Evolutionary conservation across 2,329 filamentous ascomycete species (phyloP).

Genomic region (Scedosporium dehoogii): DNA sequence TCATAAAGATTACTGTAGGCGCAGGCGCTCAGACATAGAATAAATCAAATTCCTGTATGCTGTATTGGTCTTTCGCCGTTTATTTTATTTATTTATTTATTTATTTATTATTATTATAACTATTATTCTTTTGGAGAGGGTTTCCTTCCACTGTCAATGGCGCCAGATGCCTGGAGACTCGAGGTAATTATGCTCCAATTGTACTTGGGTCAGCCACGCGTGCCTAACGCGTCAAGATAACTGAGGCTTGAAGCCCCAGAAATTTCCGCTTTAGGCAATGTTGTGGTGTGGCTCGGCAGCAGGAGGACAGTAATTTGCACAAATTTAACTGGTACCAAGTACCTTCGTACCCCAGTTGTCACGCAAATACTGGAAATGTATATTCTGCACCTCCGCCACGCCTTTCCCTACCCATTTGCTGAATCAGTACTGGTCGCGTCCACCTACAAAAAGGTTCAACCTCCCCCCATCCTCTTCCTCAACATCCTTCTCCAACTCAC

Average conservation of each 20-base stretch:
- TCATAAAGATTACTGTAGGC: no score
- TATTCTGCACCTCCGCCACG: not conserved
- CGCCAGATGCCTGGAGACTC: no score
- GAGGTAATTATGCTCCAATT: no score
- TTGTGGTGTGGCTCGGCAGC: conserved; percentile 1
- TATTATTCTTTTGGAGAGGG: no score
- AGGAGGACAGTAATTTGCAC: not conserved
- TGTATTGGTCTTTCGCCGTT: no score
- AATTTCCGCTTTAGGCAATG: conserved; percentile 6
- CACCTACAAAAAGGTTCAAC: conserved; percentile 50
- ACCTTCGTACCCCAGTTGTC: not conserved
- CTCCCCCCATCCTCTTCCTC: conserved; percentile 39
- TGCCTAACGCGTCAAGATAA: not conserved
- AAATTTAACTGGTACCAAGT: not conserved
- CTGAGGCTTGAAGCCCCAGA: conserved; percentile 2
- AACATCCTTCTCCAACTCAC: conserved; percentile 23
- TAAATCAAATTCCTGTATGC: no score
- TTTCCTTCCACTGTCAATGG: no score
- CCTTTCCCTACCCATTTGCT: not conserved
- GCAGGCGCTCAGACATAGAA: no score
- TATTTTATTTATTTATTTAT: no score
- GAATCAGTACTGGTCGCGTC: conserved; percentile 50
- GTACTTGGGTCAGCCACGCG: not conserved
- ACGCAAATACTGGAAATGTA: not conserved
- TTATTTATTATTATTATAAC: no score